These are phyloP conservation scores for Aechmea fasciata DNA, from an alignment of 176 grass and related monocot genomes.

Conservation along the genomic window DNA sequence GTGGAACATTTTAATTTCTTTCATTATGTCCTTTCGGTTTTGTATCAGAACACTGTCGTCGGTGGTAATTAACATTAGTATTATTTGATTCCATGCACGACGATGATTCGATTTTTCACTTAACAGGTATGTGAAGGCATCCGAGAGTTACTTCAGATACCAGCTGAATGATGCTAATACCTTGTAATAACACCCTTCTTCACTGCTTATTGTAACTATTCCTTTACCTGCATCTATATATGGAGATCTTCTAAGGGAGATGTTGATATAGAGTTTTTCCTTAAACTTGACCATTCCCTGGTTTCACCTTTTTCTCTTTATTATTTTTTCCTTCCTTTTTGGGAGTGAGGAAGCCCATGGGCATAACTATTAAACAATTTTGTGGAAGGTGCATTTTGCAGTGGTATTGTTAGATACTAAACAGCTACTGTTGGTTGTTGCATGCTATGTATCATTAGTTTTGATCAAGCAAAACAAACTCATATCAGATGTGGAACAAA, in stretches of 20 bases:
- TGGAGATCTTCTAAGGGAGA: background rate
- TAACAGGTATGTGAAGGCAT: conserved; percentile 72
- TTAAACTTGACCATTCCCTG: too few species aligned
- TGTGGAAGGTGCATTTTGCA: too few species aligned
- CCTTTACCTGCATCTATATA: background rate
- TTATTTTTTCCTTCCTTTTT: too few species aligned
- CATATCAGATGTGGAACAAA: too few species aligned
- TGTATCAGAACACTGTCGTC: background rate
- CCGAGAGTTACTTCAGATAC: conserved; percentile 54
- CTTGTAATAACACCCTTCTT: background rate
- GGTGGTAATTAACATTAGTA: background rate
- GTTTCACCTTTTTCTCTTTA: too few species aligned
- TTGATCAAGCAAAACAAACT: too few species aligned
- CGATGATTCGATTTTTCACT: background rate
- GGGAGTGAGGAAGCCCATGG: too few species aligned
- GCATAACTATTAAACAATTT: too few species aligned
- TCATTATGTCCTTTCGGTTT: background rate
- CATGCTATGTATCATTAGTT: too few species aligned
- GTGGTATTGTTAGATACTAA: too few species aligned
- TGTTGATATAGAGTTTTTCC: background rate
- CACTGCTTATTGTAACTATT: background rate
- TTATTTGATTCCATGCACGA: background rate
- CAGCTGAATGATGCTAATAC: conserved; percentile 29
- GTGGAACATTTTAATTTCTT: background rate
- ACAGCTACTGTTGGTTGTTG: too few species aligned